Conservation (phyloP, 2,329 filamentous ascomycete genomes). For the Torrubiella hemipterigena region DNA sequence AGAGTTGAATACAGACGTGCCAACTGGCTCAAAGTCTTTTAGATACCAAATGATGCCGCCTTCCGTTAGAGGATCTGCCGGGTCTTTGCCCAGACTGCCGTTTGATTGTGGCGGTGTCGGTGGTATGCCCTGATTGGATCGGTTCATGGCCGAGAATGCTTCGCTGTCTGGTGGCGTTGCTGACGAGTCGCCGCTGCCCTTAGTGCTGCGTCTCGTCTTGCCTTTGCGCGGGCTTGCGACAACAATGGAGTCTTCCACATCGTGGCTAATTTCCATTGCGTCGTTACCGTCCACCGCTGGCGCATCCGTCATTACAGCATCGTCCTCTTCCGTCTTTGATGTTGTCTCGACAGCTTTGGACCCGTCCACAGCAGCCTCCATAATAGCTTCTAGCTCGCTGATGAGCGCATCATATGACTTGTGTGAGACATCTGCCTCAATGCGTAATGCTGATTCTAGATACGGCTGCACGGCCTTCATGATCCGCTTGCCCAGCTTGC, state of each 20-base stretch:
- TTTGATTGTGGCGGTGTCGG: conserved; percentile 58
- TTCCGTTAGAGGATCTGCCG: conserved; percentile 44
- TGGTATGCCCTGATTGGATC: conserved; percentile 28
- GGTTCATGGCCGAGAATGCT: conserved; percentile 23
- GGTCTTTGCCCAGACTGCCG: conserved; percentile 38
- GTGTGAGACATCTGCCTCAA: conserved; percentile 70
- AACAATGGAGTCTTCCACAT: conserved; percentile 29
- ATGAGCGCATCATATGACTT: conserved; percentile 58
- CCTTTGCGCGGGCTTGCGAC: conserved; percentile 26
- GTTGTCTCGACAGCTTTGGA: conserved; percentile 52
- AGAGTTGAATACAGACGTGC: conserved; percentile 68
- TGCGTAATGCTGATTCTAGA: conserved; percentile 62
- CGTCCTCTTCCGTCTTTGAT: conserved; percentile 25
- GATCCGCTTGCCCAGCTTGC: conserved; percentile 79
- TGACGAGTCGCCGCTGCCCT: conserved; percentile 14
- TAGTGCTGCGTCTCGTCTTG: conserved; percentile 10
- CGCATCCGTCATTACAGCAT: no score
- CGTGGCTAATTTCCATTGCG: conserved; percentile 21
- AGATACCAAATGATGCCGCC: conserved; percentile 88
- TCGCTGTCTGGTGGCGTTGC: conserved; percentile 37
- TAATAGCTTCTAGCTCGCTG: conserved; percentile 60
- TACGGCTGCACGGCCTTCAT: conserved; percentile 70
- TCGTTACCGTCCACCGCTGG: conserved; percentile 28
- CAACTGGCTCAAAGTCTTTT: conserved; percentile 63
- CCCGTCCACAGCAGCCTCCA: no score